Conservation (phyloP, 306 rosid genomes). For the Calophaca sinica region DNA sequence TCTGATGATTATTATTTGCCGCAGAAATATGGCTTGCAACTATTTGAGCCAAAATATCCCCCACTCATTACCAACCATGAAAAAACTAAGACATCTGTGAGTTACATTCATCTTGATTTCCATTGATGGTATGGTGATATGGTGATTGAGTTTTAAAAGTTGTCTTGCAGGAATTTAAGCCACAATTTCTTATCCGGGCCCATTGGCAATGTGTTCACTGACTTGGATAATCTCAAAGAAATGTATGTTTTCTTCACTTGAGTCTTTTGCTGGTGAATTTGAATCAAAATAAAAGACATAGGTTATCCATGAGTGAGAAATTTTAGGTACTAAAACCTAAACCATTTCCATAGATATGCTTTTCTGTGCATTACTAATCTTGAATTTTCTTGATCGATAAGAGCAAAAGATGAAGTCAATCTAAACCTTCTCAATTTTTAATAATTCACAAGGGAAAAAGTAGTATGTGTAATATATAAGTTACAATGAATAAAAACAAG, state of each 20-base stretch:
- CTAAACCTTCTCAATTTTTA: constrained; percentile 24
- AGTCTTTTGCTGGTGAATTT: constrained; percentile 33
- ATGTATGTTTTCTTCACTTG: constrained; percentile 64
- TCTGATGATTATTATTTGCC: constrained; percentile 41
- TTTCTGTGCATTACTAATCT: background rate
- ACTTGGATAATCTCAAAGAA: constrained; percentile 75
- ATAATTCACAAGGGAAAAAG: background rate
- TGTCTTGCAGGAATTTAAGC: constrained; percentile 85
- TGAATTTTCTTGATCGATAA: constrained; percentile 1
- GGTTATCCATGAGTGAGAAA: constrained; percentile 3
- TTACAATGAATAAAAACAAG: background rate
- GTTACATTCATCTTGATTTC: constrained; percentile 47
- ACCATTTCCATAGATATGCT: background rate
- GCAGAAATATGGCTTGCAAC: constrained; percentile 90
- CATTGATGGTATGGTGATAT: background rate
- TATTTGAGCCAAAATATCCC: constrained; percentile 70
- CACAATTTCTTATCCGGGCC: constrained; percentile 82
- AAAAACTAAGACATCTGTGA: constrained; percentile 76
- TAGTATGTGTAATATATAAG: background rate
- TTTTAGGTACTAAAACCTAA: constrained; percentile 23
- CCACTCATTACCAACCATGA: constrained; percentile 65
- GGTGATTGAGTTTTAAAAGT: constrained; percentile 11
- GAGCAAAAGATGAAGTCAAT: background rate
- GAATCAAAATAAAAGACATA: constrained; percentile 36
- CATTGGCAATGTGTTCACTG: constrained; percentile 82